Percentiles rank a stretch among this genome's conserved stretches.
Conservation (phyloP, 148 eudicot species). For the Cornus kousa region DNA sequence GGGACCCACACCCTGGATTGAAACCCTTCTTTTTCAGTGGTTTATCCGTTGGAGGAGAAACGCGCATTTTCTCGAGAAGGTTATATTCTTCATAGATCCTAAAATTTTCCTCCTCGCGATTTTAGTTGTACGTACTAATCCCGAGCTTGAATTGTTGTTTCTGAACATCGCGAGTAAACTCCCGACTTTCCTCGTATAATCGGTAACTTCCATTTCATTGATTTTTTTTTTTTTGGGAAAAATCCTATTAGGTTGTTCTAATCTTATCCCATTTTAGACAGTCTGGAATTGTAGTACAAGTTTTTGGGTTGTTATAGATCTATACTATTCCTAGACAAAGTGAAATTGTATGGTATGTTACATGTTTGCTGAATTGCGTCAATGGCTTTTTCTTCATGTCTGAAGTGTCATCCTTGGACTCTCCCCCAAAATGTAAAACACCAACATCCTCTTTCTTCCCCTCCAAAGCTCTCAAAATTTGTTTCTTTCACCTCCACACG, state of each 20-base stretch:
- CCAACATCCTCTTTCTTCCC: constrained; percentile 21
- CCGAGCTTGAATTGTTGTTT: too few species aligned
- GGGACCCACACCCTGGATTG: too few species aligned
- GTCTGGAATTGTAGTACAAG: neutral
- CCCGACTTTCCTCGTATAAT: neutral
- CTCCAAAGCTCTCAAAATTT: constrained; percentile 21
- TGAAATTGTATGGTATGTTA: constrained; percentile 12
- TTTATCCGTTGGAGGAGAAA: neutral
- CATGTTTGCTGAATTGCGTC: constrained; percentile 47
- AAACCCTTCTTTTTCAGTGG: neutral
- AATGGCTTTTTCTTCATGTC: constrained; percentile 54
- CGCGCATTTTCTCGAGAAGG: too few species aligned
- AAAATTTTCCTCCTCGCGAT: too few species aligned
- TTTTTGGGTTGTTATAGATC: neutral
- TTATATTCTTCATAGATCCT: too few species aligned
- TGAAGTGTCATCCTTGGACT: constrained; percentile 32
- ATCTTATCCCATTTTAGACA: neutral
- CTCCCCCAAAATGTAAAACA: constrained; percentile 18
- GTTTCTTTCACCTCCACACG: constrained; percentile 16
- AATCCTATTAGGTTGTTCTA: too few species aligned
- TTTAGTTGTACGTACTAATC: too few species aligned
- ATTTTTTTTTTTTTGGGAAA: too few species aligned
- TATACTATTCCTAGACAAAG: neutral
- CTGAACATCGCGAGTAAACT: neutral
- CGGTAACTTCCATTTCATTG: neutral